Evolutionary conservation across 805 yeast genomes (phyloP).

Genomic region (Sugiyamaella valdiviana): DNA sequence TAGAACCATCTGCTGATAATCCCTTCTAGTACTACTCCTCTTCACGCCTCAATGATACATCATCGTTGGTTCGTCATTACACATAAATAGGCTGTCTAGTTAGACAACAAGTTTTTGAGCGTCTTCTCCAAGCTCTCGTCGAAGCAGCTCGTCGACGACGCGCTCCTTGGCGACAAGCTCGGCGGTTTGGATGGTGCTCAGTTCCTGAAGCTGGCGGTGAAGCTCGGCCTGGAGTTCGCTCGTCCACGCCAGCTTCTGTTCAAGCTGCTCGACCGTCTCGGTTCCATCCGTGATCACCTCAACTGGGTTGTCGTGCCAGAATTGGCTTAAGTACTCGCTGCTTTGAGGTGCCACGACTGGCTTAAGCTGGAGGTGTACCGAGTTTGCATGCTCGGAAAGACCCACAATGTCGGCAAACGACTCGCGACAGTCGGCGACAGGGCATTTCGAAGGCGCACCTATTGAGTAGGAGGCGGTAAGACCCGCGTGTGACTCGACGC

Average conservation of each 20-base stretch:
- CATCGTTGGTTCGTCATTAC: neutral
- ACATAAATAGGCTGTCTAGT: neutral
- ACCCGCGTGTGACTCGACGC: too few relatives aligned
- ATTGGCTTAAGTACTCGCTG: neutral
- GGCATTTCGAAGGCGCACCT: neutral
- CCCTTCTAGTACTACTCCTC: too few relatives aligned
- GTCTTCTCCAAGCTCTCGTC: constrained; percentile 6
- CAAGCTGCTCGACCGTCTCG: constrained; percentile 20
- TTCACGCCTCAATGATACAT: neutral
- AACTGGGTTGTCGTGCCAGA: neutral
- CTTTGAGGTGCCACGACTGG: neutral
- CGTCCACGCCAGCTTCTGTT: constrained; percentile 31
- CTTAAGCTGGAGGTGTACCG: too few relatives aligned
- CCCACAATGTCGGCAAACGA: neutral
- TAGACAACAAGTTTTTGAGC: neutral
- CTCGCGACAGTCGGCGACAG: neutral
- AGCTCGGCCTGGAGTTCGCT: constrained; percentile 24
- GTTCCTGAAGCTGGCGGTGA: constrained; percentile 19
- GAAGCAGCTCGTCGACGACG: constrained; percentile 28
- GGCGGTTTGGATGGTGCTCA: constrained; percentile 16
- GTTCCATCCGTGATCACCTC: constrained; percentile 5
- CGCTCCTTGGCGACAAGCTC: constrained; percentile 34
- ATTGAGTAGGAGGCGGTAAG: too few relatives aligned
- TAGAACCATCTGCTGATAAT: neutral
- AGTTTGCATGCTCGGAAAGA: too few relatives aligned